phyloP scores from a whole-genome alignment of 768 basidiomycete species.

The Ramaria rubella region DNA sequence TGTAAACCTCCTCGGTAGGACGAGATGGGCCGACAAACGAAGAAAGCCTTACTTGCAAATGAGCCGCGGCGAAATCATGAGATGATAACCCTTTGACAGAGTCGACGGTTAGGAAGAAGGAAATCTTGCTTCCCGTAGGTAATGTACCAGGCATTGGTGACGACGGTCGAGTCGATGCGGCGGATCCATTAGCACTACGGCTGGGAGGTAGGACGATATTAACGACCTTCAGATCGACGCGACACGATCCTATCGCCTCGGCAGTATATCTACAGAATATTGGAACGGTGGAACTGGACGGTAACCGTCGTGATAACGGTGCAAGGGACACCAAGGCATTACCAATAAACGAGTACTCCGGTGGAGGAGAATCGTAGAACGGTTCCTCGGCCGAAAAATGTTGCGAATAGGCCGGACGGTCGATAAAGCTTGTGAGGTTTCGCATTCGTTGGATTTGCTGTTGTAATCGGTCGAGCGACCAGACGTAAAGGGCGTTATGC shows the following conservation, averaged over 20 bases:
- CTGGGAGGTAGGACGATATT: constrained; percentile 59
- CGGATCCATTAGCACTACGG: constrained; percentile 49
- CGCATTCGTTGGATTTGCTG: constrained; percentile 92
- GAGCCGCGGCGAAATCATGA: constrained; percentile 81
- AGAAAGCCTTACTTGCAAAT: constrained; percentile 83
- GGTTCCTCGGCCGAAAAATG: constrained; percentile 93
- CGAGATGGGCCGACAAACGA: constrained; percentile 73
- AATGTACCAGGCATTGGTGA: constrained; percentile 66
- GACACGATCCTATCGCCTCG: constrained; percentile 93
- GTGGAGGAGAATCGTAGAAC: constrained; percentile 84
- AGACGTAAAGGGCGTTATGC: constrained; percentile 81
- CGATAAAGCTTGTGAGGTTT: constrained; percentile 82
- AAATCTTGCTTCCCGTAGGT: constrained; percentile 72
- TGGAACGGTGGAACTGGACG: constrained; percentile 69
- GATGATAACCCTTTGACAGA: constrained; percentile 82
- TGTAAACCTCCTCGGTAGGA: constrained; percentile 73
- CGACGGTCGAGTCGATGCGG: constrained; percentile 62
- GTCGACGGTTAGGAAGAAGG: constrained; percentile 82
- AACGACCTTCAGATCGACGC: constrained; percentile 75
- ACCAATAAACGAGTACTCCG: constrained; percentile 90
- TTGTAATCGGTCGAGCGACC: constrained; percentile 84
- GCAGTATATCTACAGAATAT: constrained; percentile 93
- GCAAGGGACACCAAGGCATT: constrained; percentile 78
- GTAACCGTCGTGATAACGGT: constrained; percentile 68
- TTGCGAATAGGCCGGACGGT: constrained; percentile 86